Base-by-base conservation (phyloP, 2,329 filamentous ascomycete species). In the Aspergillus sojae region DNA sequence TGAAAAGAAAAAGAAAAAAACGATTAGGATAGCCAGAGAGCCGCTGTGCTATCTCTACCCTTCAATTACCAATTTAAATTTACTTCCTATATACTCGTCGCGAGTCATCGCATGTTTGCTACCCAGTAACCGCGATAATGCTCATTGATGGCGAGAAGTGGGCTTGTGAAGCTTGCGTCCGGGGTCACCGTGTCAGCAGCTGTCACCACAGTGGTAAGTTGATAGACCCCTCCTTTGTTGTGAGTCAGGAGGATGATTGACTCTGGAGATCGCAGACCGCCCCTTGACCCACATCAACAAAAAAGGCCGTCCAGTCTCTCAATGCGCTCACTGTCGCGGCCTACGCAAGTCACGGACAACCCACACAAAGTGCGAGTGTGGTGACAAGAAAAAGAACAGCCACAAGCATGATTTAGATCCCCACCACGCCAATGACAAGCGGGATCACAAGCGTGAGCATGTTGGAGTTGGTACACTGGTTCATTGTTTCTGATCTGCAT, bases 171-270 rank as follows among this genome's bases (percentile, higher is more conserved):
- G 94, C 94, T 82, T 99, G 95, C 83, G 93, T 99, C 78, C 91
- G 95, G 81, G 95, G 95, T 77, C 95, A 99, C 84, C 92, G 95
- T 78, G 95, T 99, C 78, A 98, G 94, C 90, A 97, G 95, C 79
- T 99, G 95, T 85, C 93, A 94, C 80, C 95, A 99, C 81, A 87
- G 88, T 79, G 93, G 94, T 97, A 88, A 84, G 91, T 86, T 67
- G 72, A 48, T 32, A 30, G 43, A 28, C 50, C 48, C 36, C 23
- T 21, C 36, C 12, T 14, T 11, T 28, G 9, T 21, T 23, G 28
- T 12, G 14, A n/a, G 53, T 16, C 52, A 41, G 12, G 43, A 11
- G 16, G 16, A 41, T 56, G 26, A 54, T 28, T 30, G 28, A 32
- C 39, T 62, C 62, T 65, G 28, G 39, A 45, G 41, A 57, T 55